Evolutionary conservation across 306 rosid species (phyloP).

Genomic region (Cucurbita ficifolia): DNA sequence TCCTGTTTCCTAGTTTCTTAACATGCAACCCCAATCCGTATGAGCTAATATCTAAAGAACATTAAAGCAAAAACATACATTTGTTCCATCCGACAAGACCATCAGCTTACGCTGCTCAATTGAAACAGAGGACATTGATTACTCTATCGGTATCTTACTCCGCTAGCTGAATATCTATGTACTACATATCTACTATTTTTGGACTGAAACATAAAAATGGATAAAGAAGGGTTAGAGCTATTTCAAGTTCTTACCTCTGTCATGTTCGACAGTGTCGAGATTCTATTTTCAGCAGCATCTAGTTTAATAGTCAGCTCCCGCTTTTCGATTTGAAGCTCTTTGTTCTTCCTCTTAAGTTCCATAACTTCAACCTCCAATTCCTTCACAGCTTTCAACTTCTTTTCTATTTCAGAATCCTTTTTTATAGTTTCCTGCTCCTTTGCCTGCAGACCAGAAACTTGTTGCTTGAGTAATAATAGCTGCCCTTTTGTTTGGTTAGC

Average conservation of each 20-base stretch:
- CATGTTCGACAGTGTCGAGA: slow-evolving; percentile 51
- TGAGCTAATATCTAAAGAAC: background rate
- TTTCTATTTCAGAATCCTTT: slow-evolving; percentile 67
- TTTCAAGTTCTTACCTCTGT: slow-evolving; percentile 43
- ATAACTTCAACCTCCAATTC: slow-evolving; percentile 66
- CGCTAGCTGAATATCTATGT: background rate
- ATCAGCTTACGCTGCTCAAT: background rate
- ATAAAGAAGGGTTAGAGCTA: background rate
- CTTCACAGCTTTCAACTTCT: slow-evolving; percentile 66
- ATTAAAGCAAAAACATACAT: background rate
- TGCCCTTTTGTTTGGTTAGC: slow-evolving; percentile 94
- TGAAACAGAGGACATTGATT: background rate
- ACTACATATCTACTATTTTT: too few relatives aligned
- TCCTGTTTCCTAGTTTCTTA: background rate
- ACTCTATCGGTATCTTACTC: background rate
- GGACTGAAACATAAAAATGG: background rate
- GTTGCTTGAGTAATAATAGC: slow-evolving; percentile 88
- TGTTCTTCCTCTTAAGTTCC: slow-evolving; percentile 81
- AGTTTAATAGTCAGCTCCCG: slow-evolving; percentile 69
- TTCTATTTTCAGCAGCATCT: slow-evolving; percentile 53
- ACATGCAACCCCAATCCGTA: background rate
- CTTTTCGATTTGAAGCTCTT: slow-evolving; percentile 86
- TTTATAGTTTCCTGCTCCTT: slow-evolving; percentile 59
- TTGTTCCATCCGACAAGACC: background rate
- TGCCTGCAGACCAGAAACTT: slow-evolving; percentile 63